Evolutionary conservation across 2,329 filamentous ascomycete species (phyloP).

Genomic region (Cladosporium sphaerospermum): DNA sequence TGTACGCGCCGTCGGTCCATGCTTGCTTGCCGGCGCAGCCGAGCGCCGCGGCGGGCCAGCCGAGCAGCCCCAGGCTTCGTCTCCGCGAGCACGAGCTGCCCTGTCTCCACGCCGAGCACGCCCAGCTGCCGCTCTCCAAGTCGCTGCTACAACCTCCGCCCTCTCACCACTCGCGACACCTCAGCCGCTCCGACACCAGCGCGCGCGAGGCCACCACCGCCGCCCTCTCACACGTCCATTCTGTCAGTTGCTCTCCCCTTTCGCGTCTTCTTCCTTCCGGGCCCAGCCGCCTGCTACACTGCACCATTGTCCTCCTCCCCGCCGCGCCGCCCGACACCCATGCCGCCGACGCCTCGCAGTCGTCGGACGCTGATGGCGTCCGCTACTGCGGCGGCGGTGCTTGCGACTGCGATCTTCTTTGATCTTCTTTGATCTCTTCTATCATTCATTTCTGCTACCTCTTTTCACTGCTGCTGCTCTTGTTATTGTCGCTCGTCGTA

Average conservation of each 20-base stretch:
- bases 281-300: constrained; percentile 52
- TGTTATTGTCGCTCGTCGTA: constrained; percentile 3
- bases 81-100: neutral
- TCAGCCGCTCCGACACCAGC: constrained; percentile 8
- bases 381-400: neutral
- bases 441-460: constrained; percentile 25
- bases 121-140: neutral
- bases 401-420: constrained; percentile 4
- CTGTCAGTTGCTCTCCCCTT: constrained; percentile 25
- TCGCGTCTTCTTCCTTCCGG: constrained; percentile 36
- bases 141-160: neutral
- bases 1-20: neutral
- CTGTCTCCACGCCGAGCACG: too few relatives aligned
- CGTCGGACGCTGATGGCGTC: constrained; percentile 2
- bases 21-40: constrained; percentile 10
- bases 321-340: neutral
- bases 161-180: neutral
- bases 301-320: constrained; percentile 28
- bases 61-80: neutral
- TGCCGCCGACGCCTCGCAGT: neutral
- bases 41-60: neutral
- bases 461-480: constrained; percentile 16
- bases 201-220: constrained; percentile 5
- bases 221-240: constrained; percentile 13
- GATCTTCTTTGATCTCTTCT: constrained; percentile 19